phyloP scores from a whole-genome alignment of 1,284 basidiomycete genomes.

The Leccinum holopus region DNA sequence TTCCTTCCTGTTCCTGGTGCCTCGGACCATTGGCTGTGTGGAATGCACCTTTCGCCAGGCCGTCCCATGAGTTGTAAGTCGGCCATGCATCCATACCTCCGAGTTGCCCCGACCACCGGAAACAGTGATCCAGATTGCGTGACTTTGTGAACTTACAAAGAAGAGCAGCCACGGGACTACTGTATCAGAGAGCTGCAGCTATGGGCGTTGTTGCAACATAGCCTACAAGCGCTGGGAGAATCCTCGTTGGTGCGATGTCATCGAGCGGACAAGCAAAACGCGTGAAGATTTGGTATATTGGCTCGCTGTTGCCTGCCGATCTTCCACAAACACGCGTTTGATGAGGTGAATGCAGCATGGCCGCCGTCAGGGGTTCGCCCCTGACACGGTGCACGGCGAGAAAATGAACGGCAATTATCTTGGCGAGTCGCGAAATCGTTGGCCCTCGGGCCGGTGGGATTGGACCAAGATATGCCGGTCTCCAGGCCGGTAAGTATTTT shows the following conservation, averaged over 20 bases:
- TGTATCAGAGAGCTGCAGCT: neutral
- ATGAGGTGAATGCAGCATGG: constrained; percentile 26
- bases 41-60: constrained; percentile 13
- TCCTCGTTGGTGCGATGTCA: neutral
- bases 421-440: constrained; percentile 19
- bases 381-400: constrained; percentile 16
- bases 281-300: constrained; percentile 1
- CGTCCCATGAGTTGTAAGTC: constrained; percentile 14
- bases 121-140: neutral
- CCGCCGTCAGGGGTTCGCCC: constrained; percentile 29
- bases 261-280: neutral
- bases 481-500: neutral
- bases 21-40: constrained; percentile 21
- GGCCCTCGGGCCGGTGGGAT: constrained; percentile 14
- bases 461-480: constrained; percentile 5
- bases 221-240: constrained; percentile 5
- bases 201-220: neutral
- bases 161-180: neutral
- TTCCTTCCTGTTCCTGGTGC: constrained; percentile 26
- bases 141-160: neutral
- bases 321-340: constrained; percentile 21
- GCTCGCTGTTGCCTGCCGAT: constrained; percentile 9
- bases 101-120: constrained; percentile 5
- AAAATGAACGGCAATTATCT: constrained; percentile 32
- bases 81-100: constrained; percentile 13